Percentiles rank a stretch among this genome's conserved stretches.
Evolutionary conservation across 2,329 filamentous ascomycete species (phyloP).

Genomic region (Alternaria novae-zelandiae): DNA sequence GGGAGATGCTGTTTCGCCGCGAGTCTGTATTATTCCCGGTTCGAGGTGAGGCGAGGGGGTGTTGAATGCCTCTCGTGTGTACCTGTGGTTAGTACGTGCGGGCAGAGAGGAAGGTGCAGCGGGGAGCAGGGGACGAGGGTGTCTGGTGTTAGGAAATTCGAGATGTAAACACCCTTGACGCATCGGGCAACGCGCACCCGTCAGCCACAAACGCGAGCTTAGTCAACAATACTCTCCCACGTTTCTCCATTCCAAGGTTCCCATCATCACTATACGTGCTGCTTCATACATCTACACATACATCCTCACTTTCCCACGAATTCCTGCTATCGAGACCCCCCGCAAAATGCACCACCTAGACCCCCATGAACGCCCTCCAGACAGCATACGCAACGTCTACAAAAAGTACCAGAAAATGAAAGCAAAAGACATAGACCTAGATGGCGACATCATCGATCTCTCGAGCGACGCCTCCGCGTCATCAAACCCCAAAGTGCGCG

Average conservation of each 20-base stretch:
- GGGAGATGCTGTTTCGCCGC: neutral
- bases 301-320: fast-evolving
- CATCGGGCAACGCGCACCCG: constrained; percentile 24
- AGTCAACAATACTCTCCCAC: constrained; percentile 15
- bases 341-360: constrained; percentile 60
- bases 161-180: constrained; percentile 30
- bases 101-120: constrained; percentile 7
- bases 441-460: constrained; percentile 52
- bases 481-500: constrained; percentile 23
- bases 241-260: neutral
- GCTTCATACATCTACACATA: no score
- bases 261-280: no score
- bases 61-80: neutral
- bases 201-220: constrained; percentile 33
- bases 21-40: neutral
- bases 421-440: constrained; percentile 57
- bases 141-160: constrained; percentile 30
- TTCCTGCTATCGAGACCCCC: neutral
- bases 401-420: constrained; percentile 74
- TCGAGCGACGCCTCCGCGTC: constrained; percentile 35
- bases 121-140: constrained; percentile 16
- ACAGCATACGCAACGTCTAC: constrained; percentile 72
- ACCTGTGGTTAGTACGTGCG: constrained; percentile 39
- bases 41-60: neutral
- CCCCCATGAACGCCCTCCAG: constrained; percentile 79